phyloP scores from a whole-genome alignment of 2,329 filamentous ascomycete genomes.

The Cephalotrichum gorgonifer region DNA sequence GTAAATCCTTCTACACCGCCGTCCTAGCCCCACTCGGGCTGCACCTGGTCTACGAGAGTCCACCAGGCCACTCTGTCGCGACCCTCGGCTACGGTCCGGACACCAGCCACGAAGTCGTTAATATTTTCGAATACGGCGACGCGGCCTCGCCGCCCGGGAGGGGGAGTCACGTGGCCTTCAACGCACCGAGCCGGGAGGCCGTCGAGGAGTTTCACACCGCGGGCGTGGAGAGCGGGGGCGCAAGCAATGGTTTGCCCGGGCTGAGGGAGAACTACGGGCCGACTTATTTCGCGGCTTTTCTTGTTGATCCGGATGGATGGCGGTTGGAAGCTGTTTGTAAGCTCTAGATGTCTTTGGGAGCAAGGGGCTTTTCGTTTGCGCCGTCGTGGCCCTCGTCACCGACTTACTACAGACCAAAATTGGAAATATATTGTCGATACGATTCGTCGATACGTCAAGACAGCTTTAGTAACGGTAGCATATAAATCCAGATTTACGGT shows the following conservation, averaged over 20 bases:
- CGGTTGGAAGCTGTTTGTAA: constrained; percentile 19
- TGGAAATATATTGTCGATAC: too few species aligned
- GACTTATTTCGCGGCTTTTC: constrained; percentile 22
- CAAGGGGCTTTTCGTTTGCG: too few species aligned
- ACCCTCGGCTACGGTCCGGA: constrained; percentile 19
- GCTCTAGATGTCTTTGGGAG: neutral
- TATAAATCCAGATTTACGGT: too few species aligned
- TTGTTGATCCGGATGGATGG: constrained; percentile 21
- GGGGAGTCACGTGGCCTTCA: constrained; percentile 22
- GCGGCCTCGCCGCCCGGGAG: constrained; percentile 13
- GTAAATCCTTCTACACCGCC: constrained; percentile 20
- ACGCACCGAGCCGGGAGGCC: constrained; percentile 16
- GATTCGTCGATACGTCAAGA: too few species aligned
- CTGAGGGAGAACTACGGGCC: constrained; percentile 18
- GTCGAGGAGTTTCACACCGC: constrained; percentile 19
- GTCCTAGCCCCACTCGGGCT: constrained; percentile 16
- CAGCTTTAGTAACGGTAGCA: too few species aligned
- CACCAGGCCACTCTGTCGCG: constrained; percentile 7
- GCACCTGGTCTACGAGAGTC: constrained; percentile 18
- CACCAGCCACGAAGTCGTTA: constrained; percentile 15
- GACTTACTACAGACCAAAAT: too few species aligned
- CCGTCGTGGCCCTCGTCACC: too few species aligned
- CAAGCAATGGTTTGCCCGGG: constrained; percentile 17
- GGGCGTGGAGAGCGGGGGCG: constrained; percentile 17
- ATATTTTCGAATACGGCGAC: constrained; percentile 17